Base-by-base conservation (phyloP, 2,329 filamentous ascomycete species). In the Acephala macrosclerotiorum region DNA sequence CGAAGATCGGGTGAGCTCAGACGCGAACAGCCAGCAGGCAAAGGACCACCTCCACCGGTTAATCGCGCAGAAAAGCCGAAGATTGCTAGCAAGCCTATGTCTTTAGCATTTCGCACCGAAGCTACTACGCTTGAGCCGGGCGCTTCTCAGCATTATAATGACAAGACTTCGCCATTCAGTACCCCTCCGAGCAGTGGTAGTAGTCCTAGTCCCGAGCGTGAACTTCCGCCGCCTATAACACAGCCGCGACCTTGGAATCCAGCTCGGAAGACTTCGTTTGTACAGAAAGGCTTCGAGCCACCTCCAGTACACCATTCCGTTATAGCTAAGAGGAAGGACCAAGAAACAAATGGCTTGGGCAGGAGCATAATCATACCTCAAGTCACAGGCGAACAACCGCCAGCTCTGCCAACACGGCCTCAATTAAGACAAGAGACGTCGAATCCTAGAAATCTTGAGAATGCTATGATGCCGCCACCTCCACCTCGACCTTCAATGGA, bases 1-100 rank as follows among this genome's bases (percentile, higher is more conserved):
- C 81, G 87, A 71, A 82, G 88, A 67, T 90, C 88, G n/a, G 84
- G 77, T 6, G 88, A 90, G 73, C 71, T 87, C 2, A 82, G 82
- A 64, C 80, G 86, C 63, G 83, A 86, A 26, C 35, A 69, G 16
- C 64, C 71, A 14, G 64, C 42, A 25, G 16, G 69, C 72, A 67
- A 83, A 75, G 66, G 77, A 61, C 78, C 79, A 29, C 92, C 92
- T 11, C 93, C 93, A 4, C 91, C 91, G 0, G 85, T 94, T 42
- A 96, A 96, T 76, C 88, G 94, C 62, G 88, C 89, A 35, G 92
- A 92, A 47, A 97, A 96, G 77, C 90, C 91, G 3, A 89, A 87
- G 72, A 85, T 91, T 61, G 83, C 69, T 38, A 75, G 68, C 63
- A 77, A 75, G 56, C 74, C 74, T 20, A 58, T 70, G 51, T 66